These are phyloP conservation scores for Pseudonitzschia multiseries DNA, from an alignment of 108 stramenopile genomes.

Conservation along the genomic window DNA sequence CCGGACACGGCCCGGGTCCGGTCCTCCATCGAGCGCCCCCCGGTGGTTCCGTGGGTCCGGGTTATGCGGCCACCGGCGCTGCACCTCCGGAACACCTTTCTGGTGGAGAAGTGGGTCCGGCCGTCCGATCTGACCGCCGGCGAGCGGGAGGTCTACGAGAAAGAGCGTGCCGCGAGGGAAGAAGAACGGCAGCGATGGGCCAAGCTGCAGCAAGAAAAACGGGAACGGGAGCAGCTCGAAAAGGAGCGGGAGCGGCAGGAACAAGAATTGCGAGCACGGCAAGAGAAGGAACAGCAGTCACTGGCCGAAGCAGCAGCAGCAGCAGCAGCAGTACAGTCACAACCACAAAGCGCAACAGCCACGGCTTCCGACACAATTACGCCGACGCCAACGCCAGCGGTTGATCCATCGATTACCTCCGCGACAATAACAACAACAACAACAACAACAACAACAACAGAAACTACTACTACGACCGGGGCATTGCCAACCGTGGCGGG, in stretches of 20 bases:
- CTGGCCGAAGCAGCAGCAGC: neutral
- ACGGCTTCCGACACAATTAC: neutral
- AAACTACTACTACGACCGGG: no score
- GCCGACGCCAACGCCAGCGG: neutral
- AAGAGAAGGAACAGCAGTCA: slow-evolving; percentile 18
- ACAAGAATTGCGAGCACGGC: slow-evolving; percentile 1
- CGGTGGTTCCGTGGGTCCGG: neutral
- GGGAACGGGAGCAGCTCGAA: slow-evolving; percentile 13
- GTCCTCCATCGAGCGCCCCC: neutral
- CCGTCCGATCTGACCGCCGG: neutral
- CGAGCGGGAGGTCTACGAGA: neutral
- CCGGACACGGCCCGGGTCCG: neutral
- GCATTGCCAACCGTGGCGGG: no score
- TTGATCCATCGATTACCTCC: neutral
- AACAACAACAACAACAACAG: no score
- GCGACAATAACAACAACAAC: neutral
- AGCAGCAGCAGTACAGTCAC: neutral
- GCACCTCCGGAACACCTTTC: neutral
- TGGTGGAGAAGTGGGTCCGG: slow-evolving; percentile 1
- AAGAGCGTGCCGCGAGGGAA: neutral
- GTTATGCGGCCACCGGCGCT: neutral
- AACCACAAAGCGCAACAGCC: neutral
- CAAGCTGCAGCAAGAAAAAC: neutral
- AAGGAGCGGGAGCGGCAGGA: slow-evolving; percentile 13
- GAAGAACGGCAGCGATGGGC: neutral